Evolutionary conservation across 148 eudicot species (phyloP).

Genomic region (Rhododendron henanense): DNA sequence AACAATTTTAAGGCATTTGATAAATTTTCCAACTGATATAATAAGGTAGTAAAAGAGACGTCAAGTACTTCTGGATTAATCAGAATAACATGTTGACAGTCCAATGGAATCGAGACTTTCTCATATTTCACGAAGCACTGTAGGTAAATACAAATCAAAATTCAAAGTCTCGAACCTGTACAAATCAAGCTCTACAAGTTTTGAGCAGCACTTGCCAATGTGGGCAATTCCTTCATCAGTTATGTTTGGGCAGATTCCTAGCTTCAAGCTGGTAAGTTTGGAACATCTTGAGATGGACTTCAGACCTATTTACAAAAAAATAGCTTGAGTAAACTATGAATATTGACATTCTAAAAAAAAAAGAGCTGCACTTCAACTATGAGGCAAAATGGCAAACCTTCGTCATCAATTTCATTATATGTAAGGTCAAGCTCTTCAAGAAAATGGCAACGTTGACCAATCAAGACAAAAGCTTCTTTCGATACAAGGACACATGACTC

Average conservation of each 20-base stretch:
- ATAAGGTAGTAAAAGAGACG: background rate
- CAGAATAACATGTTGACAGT: background rate
- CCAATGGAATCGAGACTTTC: background rate
- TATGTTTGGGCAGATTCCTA: constrained; percentile 80
- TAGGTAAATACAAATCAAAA: background rate
- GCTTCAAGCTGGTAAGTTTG: constrained; percentile 55
- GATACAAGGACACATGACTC: constrained; percentile 72
- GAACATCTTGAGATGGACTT: constrained; percentile 80
- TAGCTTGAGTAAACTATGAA: background rate
- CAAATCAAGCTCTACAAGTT: constrained; percentile 78
- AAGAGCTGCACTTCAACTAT: background rate
- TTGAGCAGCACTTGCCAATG: constrained; percentile 63
- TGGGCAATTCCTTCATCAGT: constrained; percentile 63
- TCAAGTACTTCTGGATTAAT: background rate
- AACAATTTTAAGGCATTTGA: background rate
- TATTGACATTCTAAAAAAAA: background rate
- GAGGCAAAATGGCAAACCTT: constrained; percentile 40
- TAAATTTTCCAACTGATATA: background rate
- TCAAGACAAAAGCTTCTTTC: constrained; percentile 76
- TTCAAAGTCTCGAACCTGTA: constrained; percentile 56
- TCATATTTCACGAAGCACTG: background rate
- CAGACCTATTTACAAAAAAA: constrained; percentile 50
- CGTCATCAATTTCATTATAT: constrained; percentile 82
- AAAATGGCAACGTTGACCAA: constrained; percentile 68
- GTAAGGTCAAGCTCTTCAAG: constrained; percentile 94